phyloP scores from a whole-genome alignment of 2,329 filamentous ascomycete species.

The Didymella pinodella region DNA sequence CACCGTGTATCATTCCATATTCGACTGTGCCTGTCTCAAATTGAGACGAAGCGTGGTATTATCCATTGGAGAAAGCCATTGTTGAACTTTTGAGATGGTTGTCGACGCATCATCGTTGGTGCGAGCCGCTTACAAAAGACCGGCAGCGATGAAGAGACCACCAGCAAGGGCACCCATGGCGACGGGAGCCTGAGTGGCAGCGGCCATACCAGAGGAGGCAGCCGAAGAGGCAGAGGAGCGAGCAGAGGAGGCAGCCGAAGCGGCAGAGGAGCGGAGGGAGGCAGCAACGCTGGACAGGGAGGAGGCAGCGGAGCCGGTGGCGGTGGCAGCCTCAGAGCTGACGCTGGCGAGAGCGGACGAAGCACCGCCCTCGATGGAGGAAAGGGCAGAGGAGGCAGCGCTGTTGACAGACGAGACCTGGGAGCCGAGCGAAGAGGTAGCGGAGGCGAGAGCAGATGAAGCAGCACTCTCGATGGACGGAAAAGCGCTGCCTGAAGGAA shows the following conservation, averaged over 20 bases:
- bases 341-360: slow-evolving; percentile 30
- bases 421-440: slow-evolving; percentile 21
- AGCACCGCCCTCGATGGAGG: slow-evolving; percentile 24
- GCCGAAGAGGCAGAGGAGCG: slow-evolving; percentile 20
- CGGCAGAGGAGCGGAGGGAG: slow-evolving; percentile 7
- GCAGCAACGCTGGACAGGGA: slow-evolving; percentile 15
- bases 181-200: slow-evolving; percentile 37
- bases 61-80: slow-evolving; percentile 17
- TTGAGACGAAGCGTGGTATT: slow-evolving; percentile 15
- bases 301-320: slow-evolving; percentile 14
- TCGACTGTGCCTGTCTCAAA: slow-evolving; percentile 2
- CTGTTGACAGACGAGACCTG: slow-evolving; percentile 20
- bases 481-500: slow-evolving; percentile 21
- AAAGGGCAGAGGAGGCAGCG: slow-evolving; percentile 22
- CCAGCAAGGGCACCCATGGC: slow-evolving; percentile 44
- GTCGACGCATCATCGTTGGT: neutral
- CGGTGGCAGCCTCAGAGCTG: slow-evolving; percentile 23
- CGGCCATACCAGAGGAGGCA: slow-evolving; percentile 30
- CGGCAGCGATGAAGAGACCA: slow-evolving; percentile 42
- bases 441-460: neutral
- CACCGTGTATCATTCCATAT: slow-evolving; percentile 17
- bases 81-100: slow-evolving; percentile 18
- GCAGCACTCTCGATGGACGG: slow-evolving; percentile 3
- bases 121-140: slow-evolving; percentile 41
- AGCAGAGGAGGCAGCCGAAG: slow-evolving; percentile 8